Evolutionary conservation across 768 basidiomycete species (phyloP), one percentile per base, ranked within the genome.

Genomic region (Astraeus odoratus): DNA sequence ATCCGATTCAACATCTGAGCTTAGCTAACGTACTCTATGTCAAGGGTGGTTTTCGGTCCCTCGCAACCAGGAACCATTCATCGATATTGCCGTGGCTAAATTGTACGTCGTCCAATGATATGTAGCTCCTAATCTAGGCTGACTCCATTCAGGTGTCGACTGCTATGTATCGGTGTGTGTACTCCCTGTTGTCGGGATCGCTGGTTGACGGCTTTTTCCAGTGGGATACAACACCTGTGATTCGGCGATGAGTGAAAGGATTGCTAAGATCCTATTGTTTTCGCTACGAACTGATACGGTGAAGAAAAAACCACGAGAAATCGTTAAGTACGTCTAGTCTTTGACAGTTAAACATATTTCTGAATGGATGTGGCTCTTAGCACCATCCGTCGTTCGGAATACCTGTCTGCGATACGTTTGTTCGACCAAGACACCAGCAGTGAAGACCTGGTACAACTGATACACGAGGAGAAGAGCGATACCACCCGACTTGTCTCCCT

Each of bases 361-460:
- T 18, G 27, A 41, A 29, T 10, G 8, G 10, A 8, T n/a, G n/a
- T n/a, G 12, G 12, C 8, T 24, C 8, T 24, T 7, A 12, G 4
- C 26, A 41, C n/a, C 18, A 12, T 12, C n/a, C 39, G 4, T 5
- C 25, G 24, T 15, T 9, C 3, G n/a, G 18, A 29, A 18, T 41
- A 27, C 19, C 25, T 41, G 26, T 5, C 16, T 8, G 29, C 18
- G 13, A 41, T 41, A 16, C 39, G 10, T 16, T 18, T 30, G 22
- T 42, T 47, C 25, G 44, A 49, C 23, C 25, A 41, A 16, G 35
- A 39, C 6, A 22, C 8, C 15, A 18, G 24, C 10, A 24, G 23
- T 20, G 27, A 12, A 16, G 51, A 49, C 22, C 46, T 67, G 7
- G 47, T 55, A 1, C 48, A 49, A 5, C 48, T 46, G 1, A 37